Evolutionary conservation across 2,329 filamentous ascomycete species (phyloP).

Genomic region (Paracamarosporium sp.): DNA sequence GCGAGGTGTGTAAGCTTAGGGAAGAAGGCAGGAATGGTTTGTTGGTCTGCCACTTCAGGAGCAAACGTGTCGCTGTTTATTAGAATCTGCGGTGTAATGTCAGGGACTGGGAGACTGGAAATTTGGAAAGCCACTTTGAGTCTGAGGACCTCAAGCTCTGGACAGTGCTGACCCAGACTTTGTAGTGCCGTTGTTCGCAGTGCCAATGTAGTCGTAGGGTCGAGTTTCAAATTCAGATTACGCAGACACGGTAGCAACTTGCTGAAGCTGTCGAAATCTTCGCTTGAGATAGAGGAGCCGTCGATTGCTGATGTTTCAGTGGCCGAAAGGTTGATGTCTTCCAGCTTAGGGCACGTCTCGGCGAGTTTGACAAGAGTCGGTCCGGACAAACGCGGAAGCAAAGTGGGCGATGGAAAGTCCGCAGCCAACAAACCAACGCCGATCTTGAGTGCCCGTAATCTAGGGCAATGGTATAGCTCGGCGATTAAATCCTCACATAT

Average conservation of each 20-base stretch:
- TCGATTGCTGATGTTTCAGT: conserved; percentile 37
- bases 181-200: conserved; percentile 33
- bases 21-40: conserved; percentile 24
- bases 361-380: conserved; percentile 27
- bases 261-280: conserved; percentile 38
- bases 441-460: conserved; percentile 31
- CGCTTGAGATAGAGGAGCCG: conserved; percentile 30
- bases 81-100: conserved; percentile 13
- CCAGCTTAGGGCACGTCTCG: conserved; percentile 25
- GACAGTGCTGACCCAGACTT: conserved; percentile 35
- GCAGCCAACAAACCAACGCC: conserved; percentile 30
- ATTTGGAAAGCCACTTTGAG: conserved; percentile 34
- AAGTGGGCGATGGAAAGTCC: conserved; percentile 30
- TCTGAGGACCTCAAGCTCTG: conserved; percentile 31
- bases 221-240: conserved; percentile 33
- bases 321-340: conserved; percentile 33
- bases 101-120: conserved; percentile 20
- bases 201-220: conserved; percentile 29
- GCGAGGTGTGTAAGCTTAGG: conserved; percentile 33
- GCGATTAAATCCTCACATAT: conserved; percentile 30
- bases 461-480: conserved; percentile 22
- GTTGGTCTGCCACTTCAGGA: neutral
- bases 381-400: conserved; percentile 30
- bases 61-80: conserved; percentile 5
- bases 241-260: conserved; percentile 25